Conservation (phyloP, 2,329 filamentous ascomycete species). For the Sphaerulina musiva region DNA sequence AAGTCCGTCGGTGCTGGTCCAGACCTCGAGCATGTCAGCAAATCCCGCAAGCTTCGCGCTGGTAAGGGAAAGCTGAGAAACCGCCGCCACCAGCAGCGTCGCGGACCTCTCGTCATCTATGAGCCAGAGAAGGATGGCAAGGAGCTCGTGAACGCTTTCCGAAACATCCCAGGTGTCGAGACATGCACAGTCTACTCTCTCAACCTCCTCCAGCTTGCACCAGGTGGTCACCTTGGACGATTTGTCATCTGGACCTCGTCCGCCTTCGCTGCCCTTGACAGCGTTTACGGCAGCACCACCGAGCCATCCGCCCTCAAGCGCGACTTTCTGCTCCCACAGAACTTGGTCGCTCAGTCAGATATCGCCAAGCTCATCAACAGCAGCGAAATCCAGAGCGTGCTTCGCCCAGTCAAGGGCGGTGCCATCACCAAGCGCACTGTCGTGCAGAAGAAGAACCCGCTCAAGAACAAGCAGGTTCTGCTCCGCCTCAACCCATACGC, state of each 20-base stretch:
- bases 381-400: conserved; percentile 93
- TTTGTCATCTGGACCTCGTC: conserved; percentile 99
- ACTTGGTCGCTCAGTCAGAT: conserved; percentile 89
- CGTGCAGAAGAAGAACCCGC: conserved; percentile 99
- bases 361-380: conserved; percentile 98
- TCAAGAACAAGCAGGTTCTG: conserved; percentile 97
- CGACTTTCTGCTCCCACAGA: conserved; percentile 94
- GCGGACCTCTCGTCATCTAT: conserved; percentile 96
- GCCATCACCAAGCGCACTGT: conserved; percentile 79
- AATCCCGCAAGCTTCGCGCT: conserved; percentile 91
- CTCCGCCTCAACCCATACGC: conserved; percentile 99
- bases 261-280: conserved; percentile 93
- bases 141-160: conserved; percentile 88
- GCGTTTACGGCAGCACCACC: conserved; percentile 92
- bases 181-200: conserved; percentile 86
- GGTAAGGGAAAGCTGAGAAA: conserved; percentile 99
- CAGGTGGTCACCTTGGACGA: conserved; percentile 95
- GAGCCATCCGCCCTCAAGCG: conserved; percentile 89
- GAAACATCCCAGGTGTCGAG: conserved; percentile 98
- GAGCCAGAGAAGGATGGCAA: conserved; percentile 92
- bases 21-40: conserved; percentile 92
- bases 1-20: conserved; percentile 83
- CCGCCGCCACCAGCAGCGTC: conserved; percentile 94
- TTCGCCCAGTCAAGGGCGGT: conserved; percentile 84
- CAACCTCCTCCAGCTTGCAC: conserved; percentile 98